Conservation (phyloP, 805 yeast species). For the Tetrapisispora namnaoensis region DNA sequence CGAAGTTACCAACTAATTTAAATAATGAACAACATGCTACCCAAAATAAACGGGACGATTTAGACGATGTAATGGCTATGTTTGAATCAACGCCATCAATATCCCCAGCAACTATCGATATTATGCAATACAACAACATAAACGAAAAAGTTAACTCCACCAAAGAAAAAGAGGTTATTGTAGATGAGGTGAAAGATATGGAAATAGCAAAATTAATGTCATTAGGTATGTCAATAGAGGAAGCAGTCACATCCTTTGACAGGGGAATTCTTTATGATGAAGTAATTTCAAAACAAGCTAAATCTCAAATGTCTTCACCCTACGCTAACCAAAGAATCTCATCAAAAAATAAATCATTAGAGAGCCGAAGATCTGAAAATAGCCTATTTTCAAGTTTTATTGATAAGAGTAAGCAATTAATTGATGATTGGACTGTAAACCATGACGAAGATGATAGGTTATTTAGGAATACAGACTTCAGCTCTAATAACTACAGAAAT, state of each 20-base stretch:
- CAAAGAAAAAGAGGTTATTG: slow-evolving; percentile 4
- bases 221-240: slow-evolving; percentile 17
- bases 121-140: background rate
- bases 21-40: background rate
- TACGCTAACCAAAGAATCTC: background rate
- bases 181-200: slow-evolving; percentile 29
- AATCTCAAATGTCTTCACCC: background rate
- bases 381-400: slow-evolving; percentile 10
- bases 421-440: slow-evolving; percentile 18
- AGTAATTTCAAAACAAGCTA: background rate
- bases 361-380: background rate
- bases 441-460: slow-evolving; percentile 17
- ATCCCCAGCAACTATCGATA: background rate
- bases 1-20: background rate
- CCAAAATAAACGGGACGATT: slow-evolving; percentile 8
- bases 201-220: slow-evolving; percentile 29
- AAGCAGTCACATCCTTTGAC: slow-evolving; percentile 17
- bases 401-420: slow-evolving; percentile 25
- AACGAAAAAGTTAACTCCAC: background rate
- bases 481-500: background rate
- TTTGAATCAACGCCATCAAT: background rate
- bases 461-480: slow-evolving; percentile 4
- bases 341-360: too few relatives aligned
- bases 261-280: slow-evolving; percentile 21
- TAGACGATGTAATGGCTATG: slow-evolving; percentile 12